Base-by-base conservation (phyloP, 2,329 filamentous ascomycete species). In the Verticillium isaacii region DNA sequence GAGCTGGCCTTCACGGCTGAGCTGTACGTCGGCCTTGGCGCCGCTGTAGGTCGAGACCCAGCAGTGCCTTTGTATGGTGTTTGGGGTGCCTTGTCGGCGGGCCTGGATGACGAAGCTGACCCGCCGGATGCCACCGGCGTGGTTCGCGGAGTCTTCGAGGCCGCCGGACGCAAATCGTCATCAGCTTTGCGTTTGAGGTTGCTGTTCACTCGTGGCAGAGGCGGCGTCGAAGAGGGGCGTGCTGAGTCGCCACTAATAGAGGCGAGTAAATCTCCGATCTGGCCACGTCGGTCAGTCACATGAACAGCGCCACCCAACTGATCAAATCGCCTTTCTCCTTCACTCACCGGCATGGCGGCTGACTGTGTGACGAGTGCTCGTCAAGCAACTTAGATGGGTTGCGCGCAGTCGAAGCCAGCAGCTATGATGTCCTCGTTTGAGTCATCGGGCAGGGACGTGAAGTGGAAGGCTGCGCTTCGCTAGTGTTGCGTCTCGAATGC, bases 151-250 rank as follows among this genome's bases (percentile, higher is more conserved):
- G 60, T 73, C 68, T 59, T 69, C 72, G 52, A 50, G 5, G 17
- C 45, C 19, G 45, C 19, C n/a, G 45, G 45, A 9, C 73, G 73
- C 34, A 81, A 70, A 61, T 85, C 81, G 63, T 82, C 77, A 39
- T 83, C 81, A 57, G 84, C 82, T 69, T 88, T 89, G 66, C 86
- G 81, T 73, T 89, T 89, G 41, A 77, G 71, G 32, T 73, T 59
- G 14, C 68, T 64, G 36, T 63, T 69, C 6, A 68, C 62, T 61
- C 70, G 69, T 23, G 65, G 63, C 17, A 71, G 63, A 37, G 71
- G 68, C 8, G 75, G 67, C 17, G 75, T 66, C 54, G 75, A 62
- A 58, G 69, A 68, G 55, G 71, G 68, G 15, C 80, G 68, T 11
- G 76, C 70, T 32, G 58, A 76, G 65, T 80, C 80, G 69, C 85